Base-by-base conservation (phyloP, 2,329 filamentous ascomycete species). In the Dichotomopilus funicola region DNA sequence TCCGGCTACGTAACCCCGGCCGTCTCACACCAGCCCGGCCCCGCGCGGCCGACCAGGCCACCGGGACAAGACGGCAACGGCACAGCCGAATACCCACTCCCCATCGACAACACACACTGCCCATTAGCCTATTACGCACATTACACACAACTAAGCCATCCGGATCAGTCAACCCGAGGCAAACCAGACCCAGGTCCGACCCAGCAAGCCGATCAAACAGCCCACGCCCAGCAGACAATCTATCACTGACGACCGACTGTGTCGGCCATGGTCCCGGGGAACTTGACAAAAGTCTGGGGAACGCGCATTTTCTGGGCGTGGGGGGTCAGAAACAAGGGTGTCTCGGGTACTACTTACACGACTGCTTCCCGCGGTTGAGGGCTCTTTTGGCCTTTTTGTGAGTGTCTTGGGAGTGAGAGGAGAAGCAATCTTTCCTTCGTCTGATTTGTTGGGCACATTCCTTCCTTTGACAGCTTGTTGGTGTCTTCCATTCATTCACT, bases 131-230 rank as follows among this genome's bases (percentile, higher is more conserved):
- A 27, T 27, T 27, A 27, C 19, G 19, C 19, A 27, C 19, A 27
- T 27, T 33, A 42, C 2, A 10, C 19, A 44, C 2, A 7, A 38
- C 13, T 41, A 34, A 35, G 34, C 10, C 27, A 34, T 11, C 37
- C 44, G n/a, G n/a, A 11, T 35, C 34, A 13, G 43, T 13, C 19
- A 53, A 40, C n/a, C 49, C 45, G 49, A 52, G 50, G 50, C 46
- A 34, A 42, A 43, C 41, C 42, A 42, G 55, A 34, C 37, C 40
- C 51, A 10, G 8, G 27, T 43, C 11, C 19, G 31, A 51, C 49
- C 31, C 44, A 1, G 11, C 9, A 9, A 5, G 48, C 40, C 33
- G 43, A 54, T 57, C 55, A 54, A 57, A 57, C 55, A 31, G 9
- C 42, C 31, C n/a, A 27, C 36, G 9, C 19, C 33, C n/a, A 4